Base-by-base conservation (phyloP, 108 stramenopile species). In the Stephanodiscus triporus region DNA sequence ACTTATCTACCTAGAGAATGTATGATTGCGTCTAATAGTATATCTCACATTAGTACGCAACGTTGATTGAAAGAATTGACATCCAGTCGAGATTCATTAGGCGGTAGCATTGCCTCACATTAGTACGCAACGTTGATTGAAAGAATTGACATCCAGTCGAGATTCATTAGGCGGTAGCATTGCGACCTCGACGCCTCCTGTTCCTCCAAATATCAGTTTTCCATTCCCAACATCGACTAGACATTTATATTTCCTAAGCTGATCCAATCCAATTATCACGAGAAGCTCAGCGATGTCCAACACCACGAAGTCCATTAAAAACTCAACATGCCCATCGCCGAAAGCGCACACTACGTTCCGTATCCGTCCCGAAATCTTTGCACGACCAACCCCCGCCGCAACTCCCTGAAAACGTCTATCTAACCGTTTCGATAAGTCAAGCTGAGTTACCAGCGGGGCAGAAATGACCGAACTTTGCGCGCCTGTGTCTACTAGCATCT, bases 401-500 rank as follows among this genome's bases (percentile, higher is more conserved):
- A 80, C 57, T 9, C 88, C 91, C 51, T 56, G 43, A n/a, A 72
- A 57, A 29, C 72, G 43, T 26, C 66, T 70, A 47, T 89, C 86
- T 38, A 89, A 62, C 34, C 84, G 75, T 74, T 70, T 70, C n/a
- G 63, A 24, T 7, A 92, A 76, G 24, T 79, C 84, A 5, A 92
- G 84, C 48, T 67, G 68, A 17, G 64, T 48, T 14, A 85, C 87
- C 53, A 88, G 68, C 19, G 86, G 80, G 48, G 82, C 58, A 0
- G 88, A 89, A 48, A 92, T 76, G n/a, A 87, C 86, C 14, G 85
- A 86, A 10, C 65, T 50, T 63, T 85, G 85, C 24, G 91, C 91
- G 24, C 91, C 91, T 16, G 88, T 85, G 32, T 92, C 91, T 4
- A 92, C 87, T 42, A 92, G 65, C 87, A 92, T 86, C 47, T 88